phyloP scores from a whole-genome alignment of 2,329 filamentous ascomycete genomes.

The Coleophoma crateriformis region DNA sequence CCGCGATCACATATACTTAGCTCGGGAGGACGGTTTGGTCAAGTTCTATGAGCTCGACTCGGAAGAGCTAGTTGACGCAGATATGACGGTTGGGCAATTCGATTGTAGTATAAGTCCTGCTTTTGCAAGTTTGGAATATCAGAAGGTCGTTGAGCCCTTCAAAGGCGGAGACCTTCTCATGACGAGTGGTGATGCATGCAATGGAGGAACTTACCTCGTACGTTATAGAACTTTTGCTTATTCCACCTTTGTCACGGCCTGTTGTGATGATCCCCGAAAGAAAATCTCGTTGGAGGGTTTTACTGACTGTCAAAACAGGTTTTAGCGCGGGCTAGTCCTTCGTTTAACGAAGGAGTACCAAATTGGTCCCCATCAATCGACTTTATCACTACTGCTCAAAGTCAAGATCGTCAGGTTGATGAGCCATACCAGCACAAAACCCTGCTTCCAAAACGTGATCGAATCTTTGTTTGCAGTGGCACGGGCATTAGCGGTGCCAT shows the following conservation, averaged over 20 bases:
- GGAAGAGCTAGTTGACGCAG: conserved; percentile 44
- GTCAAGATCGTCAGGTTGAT: conserved; percentile 2
- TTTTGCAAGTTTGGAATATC: conserved; percentile 58
- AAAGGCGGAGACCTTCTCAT: conserved; percentile 72
- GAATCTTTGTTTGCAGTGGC: conserved; percentile 62
- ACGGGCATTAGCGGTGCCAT: conserved; percentile 57
- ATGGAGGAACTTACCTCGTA: conserved; percentile 62
- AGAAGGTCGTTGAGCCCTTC: conserved; percentile 40
- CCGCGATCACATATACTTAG: conserved; percentile 78
- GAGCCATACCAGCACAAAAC: conserved; percentile 17
- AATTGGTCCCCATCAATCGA: conserved; percentile 48
- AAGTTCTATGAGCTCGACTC: conserved; percentile 65
- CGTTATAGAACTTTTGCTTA: conserved; percentile 4
- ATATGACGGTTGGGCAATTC: conserved; percentile 57
- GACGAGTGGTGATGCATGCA: conserved; percentile 64
- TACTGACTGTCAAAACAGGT: conserved; percentile 30
- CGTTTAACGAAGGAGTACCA: conserved; percentile 54
- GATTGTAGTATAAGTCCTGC: conserved; percentile 73
- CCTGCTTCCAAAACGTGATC: conserved; percentile 36
- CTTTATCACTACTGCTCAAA: conserved; percentile 36
- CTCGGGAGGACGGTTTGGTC: conserved; percentile 80
- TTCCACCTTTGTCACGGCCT: too few species aligned
- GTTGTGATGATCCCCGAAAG: too few species aligned
- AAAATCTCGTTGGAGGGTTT: too few species aligned
- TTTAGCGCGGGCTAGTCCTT: conserved; percentile 46